Conservation (phyloP, 1,284 basidiomycete genomes). For the Apiotrichum gamsii region DNA sequence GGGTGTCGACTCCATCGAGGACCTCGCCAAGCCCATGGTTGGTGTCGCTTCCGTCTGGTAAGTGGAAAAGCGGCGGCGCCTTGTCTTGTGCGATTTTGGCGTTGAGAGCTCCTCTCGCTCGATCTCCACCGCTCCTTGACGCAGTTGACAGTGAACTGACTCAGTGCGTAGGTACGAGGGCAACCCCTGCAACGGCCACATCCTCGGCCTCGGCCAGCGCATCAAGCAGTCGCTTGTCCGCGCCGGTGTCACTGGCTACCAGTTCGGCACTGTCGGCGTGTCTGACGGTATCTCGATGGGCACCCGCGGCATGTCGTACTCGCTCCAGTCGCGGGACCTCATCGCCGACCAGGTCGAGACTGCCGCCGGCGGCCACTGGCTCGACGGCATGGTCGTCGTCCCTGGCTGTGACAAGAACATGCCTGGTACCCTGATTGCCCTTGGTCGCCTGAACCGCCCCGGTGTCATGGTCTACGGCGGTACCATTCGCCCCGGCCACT, state of each 20-base stretch:
- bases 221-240: conserved; percentile 73
- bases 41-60: conserved; percentile 91
- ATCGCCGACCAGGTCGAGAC: conserved; percentile 96
- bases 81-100: too few species aligned
- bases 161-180: conserved; percentile 69
- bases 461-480: conserved; percentile 96
- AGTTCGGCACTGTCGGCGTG: conserved; percentile 94
- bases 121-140: too few species aligned
- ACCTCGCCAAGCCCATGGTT: conserved; percentile 91
- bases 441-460: conserved; percentile 88
- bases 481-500: conserved; percentile 82
- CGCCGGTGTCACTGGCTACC: conserved; percentile 81
- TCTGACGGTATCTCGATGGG: conserved; percentile 99
- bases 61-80: conserved; percentile 41
- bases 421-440: conserved; percentile 89
- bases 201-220: conserved; percentile 78
- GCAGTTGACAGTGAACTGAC: conserved; percentile 15
- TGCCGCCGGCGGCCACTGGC: conserved; percentile 92
- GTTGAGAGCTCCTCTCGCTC: too few species aligned
- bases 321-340: conserved; percentile 88
- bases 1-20: conserved; percentile 66
- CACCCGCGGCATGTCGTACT: conserved; percentile 85
- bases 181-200: conserved; percentile 88
- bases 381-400: conserved; percentile 95
- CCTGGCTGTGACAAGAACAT: conserved; percentile 98